Percentiles rank a stretch among this genome's conserved stretches.
These are phyloP conservation scores for Pseudevernia furfuracea DNA, from an alignment of 495 filamentous ascomycete genomes.

Conservation along the genomic window DNA sequence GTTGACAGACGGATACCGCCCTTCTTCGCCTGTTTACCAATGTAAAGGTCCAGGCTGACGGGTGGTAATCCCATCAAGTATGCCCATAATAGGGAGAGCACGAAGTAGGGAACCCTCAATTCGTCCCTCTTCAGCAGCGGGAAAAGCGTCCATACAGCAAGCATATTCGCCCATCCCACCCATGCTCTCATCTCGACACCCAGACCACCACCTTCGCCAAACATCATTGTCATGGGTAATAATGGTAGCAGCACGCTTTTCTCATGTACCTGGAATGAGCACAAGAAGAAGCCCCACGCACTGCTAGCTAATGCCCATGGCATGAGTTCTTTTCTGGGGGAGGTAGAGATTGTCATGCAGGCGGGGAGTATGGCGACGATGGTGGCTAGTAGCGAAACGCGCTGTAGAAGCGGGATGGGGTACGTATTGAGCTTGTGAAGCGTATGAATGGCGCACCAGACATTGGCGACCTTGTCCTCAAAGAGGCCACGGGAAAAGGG, in stretches of 20 bases:
- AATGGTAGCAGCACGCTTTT: slow-evolving; percentile 90
- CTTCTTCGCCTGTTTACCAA: slow-evolving; percentile 36
- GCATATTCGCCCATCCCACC: slow-evolving; percentile 86
- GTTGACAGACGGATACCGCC: slow-evolving; percentile 41
- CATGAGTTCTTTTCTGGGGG: slow-evolving; percentile 66
- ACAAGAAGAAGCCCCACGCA: slow-evolving; percentile 95
- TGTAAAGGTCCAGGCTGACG: slow-evolving; percentile 59
- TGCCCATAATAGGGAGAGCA: slow-evolving; percentile 78
- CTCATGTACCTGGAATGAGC: slow-evolving; percentile 96
- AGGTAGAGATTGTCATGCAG: slow-evolving; percentile 67
- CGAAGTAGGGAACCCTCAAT: slow-evolving; percentile 72
- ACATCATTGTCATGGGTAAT: slow-evolving; percentile 80
- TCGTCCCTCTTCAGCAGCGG: slow-evolving; percentile 81
- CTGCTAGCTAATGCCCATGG: slow-evolving; percentile 71
- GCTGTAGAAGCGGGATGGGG: slow-evolving; percentile 52
- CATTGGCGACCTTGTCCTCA: slow-evolving; percentile 97
- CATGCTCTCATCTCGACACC: slow-evolving; percentile 69
- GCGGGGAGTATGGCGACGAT: slow-evolving; percentile 68
- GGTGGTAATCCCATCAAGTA: slow-evolving; percentile 84
- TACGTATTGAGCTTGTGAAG: slow-evolving; percentile 71
- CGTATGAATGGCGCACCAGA: slow-evolving; percentile 90
- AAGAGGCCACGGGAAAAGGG: slow-evolving; percentile 91
- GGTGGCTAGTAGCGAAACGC: slow-evolving; percentile 68
- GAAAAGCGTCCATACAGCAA: slow-evolving; percentile 91
- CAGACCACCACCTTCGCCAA: slow-evolving; percentile 69